phyloP scores from a whole-genome alignment of 805 yeast genomes.

The Starmerella apicola region DNA sequence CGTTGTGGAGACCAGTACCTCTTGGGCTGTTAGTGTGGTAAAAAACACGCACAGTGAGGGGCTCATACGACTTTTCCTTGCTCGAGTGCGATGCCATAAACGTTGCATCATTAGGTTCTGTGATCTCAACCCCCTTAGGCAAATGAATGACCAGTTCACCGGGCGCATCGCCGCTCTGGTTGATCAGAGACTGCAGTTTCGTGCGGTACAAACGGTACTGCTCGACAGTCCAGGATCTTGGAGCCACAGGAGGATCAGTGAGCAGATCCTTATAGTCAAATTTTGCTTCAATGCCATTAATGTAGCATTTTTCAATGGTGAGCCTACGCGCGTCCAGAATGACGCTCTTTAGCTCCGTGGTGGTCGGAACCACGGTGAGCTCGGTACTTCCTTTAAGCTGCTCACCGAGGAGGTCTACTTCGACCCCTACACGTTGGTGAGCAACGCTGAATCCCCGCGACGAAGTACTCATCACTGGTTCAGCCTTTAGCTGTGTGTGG shows the following conservation, averaged over 20 bases:
- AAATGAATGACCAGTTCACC: conserved; percentile 53
- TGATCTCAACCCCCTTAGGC: conserved; percentile 55
- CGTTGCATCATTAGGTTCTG: conserved; percentile 38
- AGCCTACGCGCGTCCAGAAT: conserved; percentile 68
- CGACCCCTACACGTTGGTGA: conserved; percentile 71
- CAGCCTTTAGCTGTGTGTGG: too few relatives aligned
- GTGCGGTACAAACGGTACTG: conserved; percentile 20
- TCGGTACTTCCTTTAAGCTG: conserved; percentile 65
- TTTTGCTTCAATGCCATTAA: conserved; percentile 48
- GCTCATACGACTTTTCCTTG: conserved; percentile 39
- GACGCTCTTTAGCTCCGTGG: conserved; percentile 43
- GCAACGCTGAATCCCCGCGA: conserved; percentile 48
- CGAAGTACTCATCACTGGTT: too few relatives aligned
- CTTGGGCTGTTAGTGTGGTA: conserved; percentile 54
- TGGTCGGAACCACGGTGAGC: conserved; percentile 62
- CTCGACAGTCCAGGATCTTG: conserved; percentile 22
- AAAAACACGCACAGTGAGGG: conserved; percentile 56
- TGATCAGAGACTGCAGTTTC: conserved; percentile 23
- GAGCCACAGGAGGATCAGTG: conserved; percentile 26
- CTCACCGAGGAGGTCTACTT: conserved; percentile 59
- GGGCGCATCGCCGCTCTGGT: conserved; percentile 36
- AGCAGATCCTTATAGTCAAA: conserved; percentile 47
- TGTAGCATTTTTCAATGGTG: conserved; percentile 43
- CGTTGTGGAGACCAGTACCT: conserved; percentile 36
- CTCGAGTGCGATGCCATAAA: conserved; percentile 27